Percentiles rank a stretch among this genome's conserved stretches.
Conservation (phyloP, 2,329 filamentous ascomycete genomes). For the Fusarium stilboides region DNA sequence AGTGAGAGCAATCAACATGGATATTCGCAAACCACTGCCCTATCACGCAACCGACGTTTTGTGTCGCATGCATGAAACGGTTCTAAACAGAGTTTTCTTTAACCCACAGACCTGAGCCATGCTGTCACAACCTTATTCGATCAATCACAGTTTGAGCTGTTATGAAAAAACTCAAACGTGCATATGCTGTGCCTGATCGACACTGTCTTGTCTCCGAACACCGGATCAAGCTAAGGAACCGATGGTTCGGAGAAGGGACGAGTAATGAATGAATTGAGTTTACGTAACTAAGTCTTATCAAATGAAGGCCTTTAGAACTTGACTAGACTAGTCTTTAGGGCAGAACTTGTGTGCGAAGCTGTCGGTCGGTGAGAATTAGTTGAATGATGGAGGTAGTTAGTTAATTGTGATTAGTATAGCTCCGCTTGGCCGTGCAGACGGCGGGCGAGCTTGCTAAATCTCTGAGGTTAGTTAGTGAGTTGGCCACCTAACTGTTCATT, state of each 20-base stretch:
- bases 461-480: neutral
- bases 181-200: constrained; percentile 38
- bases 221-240: constrained; percentile 21
- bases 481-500: constrained; percentile 3
- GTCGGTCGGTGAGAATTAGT: constrained; percentile 20
- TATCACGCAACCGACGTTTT: constrained; percentile 6
- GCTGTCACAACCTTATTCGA: constrained; percentile 18
- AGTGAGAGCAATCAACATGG: constrained; percentile 3
- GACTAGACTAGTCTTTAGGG: constrained; percentile 17
- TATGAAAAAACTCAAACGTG: constrained; percentile 25
- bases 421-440: constrained; percentile 16
- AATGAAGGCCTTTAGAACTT: constrained; percentile 12
- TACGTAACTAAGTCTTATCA: constrained; percentile 30
- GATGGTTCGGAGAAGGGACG: constrained; percentile 10
- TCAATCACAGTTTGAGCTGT: constrained; percentile 21
- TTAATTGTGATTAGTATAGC: constrained; percentile 2
- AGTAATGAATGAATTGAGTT: constrained; percentile 31
- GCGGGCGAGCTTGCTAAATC: constrained; percentile 2
- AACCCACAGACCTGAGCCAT: neutral
- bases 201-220: constrained; percentile 24
- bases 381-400: constrained; percentile 2
- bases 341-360: constrained; percentile 15
- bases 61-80: constrained; percentile 4
- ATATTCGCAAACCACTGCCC: constrained; percentile 1
- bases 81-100: constrained; percentile 24